These are phyloP conservation scores for Lonicera japonica DNA, from an alignment of 129 eudicot genomes.

Conservation along the genomic window DNA sequence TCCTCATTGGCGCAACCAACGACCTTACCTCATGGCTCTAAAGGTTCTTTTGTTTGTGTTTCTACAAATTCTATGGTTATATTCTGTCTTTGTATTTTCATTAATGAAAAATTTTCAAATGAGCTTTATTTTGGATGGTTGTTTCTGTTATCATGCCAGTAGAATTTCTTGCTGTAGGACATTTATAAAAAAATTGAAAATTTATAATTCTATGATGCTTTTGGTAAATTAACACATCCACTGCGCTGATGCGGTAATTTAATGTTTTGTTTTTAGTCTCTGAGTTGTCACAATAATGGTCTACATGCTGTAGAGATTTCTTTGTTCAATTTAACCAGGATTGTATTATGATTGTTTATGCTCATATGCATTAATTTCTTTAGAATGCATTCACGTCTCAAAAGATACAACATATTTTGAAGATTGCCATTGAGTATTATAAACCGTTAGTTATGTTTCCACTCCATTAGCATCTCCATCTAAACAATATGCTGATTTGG, in stretches of 20 bases:
- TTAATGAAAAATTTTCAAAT: background rate
- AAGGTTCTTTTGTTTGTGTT: constrained; percentile 34
- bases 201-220: background rate
- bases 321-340: too few relatives aligned
- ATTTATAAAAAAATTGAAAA: background rate
- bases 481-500: too few relatives aligned
- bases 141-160: background rate
- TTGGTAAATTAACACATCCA: background rate
- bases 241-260: background rate
- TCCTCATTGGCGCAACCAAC: constrained; percentile 91
- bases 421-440: too few relatives aligned
- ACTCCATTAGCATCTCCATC: too few relatives aligned
- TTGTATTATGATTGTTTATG: too few relatives aligned
- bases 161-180: too few relatives aligned
- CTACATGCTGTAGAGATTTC: background rate
- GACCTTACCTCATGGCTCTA: constrained; percentile 79
- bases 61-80: background rate
- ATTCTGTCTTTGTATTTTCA: background rate
- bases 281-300: background rate
- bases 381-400: too few relatives aligned
- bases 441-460: too few relatives aligned
- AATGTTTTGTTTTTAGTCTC: background rate
- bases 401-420: too few relatives aligned
- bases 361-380: too few relatives aligned
- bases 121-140: constrained; percentile 1